These are phyloP conservation scores for Prunus kanzakura DNA, from an alignment of 306 rosid species.

Conservation along the genomic window DNA sequence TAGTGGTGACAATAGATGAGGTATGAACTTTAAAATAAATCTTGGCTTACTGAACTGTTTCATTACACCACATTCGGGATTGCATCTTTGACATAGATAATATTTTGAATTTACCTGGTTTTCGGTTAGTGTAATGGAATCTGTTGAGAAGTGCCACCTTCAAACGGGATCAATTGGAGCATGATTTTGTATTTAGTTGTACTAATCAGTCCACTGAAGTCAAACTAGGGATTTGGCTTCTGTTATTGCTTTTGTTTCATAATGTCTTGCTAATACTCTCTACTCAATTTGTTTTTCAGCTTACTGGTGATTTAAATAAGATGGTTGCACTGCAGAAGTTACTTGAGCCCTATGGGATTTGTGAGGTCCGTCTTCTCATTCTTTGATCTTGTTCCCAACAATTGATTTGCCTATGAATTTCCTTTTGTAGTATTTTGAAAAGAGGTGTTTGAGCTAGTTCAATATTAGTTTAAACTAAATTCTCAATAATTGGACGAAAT, in stretches of 20 bases:
- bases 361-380: constrained; percentile 45
- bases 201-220: background rate
- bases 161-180: background rate
- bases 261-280: background rate
- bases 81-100: too few species aligned
- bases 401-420: background rate
- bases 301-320: constrained; percentile 57
- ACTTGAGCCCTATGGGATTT: constrained; percentile 54
- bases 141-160: background rate
- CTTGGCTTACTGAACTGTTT: too few species aligned
- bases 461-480: background rate
- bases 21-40: too few species aligned
- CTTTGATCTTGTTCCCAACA: background rate
- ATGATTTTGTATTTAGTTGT: background rate
- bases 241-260: background rate
- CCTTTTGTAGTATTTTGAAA: background rate
- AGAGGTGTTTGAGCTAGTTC: background rate
- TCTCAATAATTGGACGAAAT: too few species aligned
- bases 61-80: too few species aligned
- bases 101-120: too few species aligned
- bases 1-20: too few species aligned
- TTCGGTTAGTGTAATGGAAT: background rate
- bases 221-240: background rate
- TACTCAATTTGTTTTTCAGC: constrained; percentile 29
- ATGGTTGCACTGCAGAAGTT: constrained; percentile 62